Evolutionary conservation across 108 stramenopile genomes (phyloP).

Genomic region (Nannochloropsis granulata): DNA sequence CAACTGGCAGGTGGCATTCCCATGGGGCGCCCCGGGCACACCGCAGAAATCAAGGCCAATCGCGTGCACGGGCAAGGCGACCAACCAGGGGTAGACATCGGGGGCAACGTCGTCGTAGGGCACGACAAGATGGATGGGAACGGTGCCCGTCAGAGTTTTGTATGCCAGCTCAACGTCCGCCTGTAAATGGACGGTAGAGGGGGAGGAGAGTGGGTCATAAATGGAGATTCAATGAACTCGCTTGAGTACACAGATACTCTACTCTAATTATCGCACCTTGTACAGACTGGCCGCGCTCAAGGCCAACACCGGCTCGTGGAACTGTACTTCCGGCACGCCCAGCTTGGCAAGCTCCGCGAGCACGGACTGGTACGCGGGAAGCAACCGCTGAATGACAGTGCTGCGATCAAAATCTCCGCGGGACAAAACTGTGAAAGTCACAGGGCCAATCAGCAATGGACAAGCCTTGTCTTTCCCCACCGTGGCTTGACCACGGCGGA

Average conservation of each 20-base stretch:
- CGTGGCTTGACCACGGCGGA: constrained; percentile 32
- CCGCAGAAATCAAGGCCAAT: constrained; percentile 44
- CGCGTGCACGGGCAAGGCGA: constrained; percentile 17
- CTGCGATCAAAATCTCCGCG: neutral
- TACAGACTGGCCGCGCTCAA: constrained; percentile 21
- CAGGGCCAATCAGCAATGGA: constrained; percentile 48
- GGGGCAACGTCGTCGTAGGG: constrained; percentile 48
- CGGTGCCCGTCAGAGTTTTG: neutral
- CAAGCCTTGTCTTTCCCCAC: constrained; percentile 31
- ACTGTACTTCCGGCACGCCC: constrained; percentile 46
- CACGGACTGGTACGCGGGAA: constrained; percentile 31
- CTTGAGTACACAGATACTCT: too few species aligned
- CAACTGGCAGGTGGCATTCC: constrained; percentile 29
- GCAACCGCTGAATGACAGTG: constrained; percentile 4
- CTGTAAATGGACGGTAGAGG: neutral
- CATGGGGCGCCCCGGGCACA: constrained; percentile 21
- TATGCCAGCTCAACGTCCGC: neutral
- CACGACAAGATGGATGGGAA: constrained; percentile 40
- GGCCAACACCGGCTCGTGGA: constrained; percentile 48
- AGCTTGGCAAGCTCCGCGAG: constrained; percentile 26
- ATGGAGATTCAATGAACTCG: too few species aligned
- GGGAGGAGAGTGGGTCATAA: too few species aligned
- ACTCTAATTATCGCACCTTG: neutral
- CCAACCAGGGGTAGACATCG: constrained; percentile 43
- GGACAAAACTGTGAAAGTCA: constrained; percentile 26